Base-by-base conservation (phyloP, 1,284 basidiomycete species). In the Cutaneotrichosporon daszewskae region DNA sequence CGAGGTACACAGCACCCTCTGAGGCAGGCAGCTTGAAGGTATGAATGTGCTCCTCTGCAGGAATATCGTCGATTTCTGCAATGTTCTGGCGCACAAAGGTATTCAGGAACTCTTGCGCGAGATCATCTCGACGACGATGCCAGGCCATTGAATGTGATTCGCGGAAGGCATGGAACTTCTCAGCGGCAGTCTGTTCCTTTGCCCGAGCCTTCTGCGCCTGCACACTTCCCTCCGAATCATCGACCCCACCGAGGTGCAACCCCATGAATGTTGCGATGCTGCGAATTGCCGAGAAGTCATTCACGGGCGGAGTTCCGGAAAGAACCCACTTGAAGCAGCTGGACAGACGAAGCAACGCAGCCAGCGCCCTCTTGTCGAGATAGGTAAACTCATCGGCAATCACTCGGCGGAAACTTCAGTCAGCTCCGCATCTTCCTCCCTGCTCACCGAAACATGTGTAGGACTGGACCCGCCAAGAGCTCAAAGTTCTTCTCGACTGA, bases 341-440 rank as follows among this genome's bases (percentile, higher is more conserved):
- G 19, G 82, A 79, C 19, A 94, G 69, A 29, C 78, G 79, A 3
- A 87, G 87, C 23, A 94, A 77, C 56, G 91, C 78, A 1, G 86
- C 76, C 43, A 87, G 82, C 8, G 82, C 77, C 57, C 85, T 82
- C 41, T 85, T 87, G 27, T 85, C 82, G 13, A 94, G 77, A 64
- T 96, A 96, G 1, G 91, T 94, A 68, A 94, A 96, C 67, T 96
- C 91, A 71, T 96, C 92, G 35, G 95, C 83, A 39, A 95, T 84
- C 37, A 87, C 79, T 3, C 91, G 83, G 7, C 85, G 76, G 66
- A 87, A 94, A 7, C 69, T 71, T 49, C 13, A 12, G 33, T 52
- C 40, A 57, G 37, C 24, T 20, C 16, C 8, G 5, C 11, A 20
- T 10, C 4, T 7, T 28, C 18, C 22, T 5, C 7, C 1, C 3